Percentiles rank a stretch among this genome's conserved stretches.
Conservation (phyloP, 257 asterid species). For the Solanum commersonii region DNA sequence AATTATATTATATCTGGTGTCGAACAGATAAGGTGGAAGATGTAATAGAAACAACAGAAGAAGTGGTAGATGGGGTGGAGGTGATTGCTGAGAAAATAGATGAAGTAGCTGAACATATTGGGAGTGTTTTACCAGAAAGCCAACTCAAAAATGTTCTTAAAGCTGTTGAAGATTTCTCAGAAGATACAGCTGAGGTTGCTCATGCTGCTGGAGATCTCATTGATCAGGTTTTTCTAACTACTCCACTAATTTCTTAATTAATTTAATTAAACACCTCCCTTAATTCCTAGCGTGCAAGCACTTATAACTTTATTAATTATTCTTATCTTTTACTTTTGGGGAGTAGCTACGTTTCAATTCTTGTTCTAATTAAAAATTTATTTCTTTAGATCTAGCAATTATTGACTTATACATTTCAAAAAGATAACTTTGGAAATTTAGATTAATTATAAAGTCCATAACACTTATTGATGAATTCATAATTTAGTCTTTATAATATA, state of each 20-base stretch:
- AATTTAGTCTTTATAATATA: background rate
- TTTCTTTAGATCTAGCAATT: background rate
- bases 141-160: constrained; percentile 24
- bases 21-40: constrained; percentile 26
- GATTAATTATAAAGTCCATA: too few relatives aligned
- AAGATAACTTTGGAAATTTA: background rate
- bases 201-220: constrained; percentile 37
- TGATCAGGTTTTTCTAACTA: constrained; percentile 32
- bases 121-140: constrained; percentile 47
- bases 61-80: constrained; percentile 49
- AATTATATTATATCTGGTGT: background rate
- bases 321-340: background rate
- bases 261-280: background rate
- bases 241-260: background rate
- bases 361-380: background rate
- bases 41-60: constrained; percentile 37
- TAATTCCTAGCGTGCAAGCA: background rate
- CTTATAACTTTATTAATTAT: background rate
- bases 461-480: background rate
- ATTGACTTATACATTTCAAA: background rate
- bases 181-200: constrained; percentile 42
- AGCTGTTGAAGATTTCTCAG: constrained; percentile 37
- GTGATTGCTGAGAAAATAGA: constrained; percentile 51
- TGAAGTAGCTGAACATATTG: constrained; percentile 36
- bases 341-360: background rate